phyloP scores from a whole-genome alignment of 805 yeast species.

The Saccharomycopsis lassenensis region DNA sequence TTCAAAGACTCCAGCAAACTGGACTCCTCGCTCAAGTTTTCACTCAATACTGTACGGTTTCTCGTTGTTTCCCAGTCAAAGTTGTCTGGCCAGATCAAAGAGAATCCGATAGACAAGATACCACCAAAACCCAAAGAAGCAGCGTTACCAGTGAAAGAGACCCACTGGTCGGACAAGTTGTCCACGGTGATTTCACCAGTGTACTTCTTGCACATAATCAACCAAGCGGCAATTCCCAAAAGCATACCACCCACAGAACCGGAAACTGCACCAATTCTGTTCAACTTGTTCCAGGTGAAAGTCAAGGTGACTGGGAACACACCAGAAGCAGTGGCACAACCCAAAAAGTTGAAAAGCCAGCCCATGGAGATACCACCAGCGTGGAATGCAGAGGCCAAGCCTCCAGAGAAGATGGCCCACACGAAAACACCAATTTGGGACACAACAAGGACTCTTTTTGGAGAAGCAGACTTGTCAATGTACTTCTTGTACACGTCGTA shows the following conservation, averaged over 20 bases:
- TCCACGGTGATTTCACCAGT: constrained; percentile 28
- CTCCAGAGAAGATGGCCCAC: constrained; percentile 30
- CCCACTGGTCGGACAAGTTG: constrained; percentile 28
- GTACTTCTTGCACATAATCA: constrained; percentile 27
- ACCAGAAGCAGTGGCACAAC: constrained; percentile 32
- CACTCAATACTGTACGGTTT: constrained; percentile 25
- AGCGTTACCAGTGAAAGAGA: constrained; percentile 32
- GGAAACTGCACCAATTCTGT: constrained; percentile 28
- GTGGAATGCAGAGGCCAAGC: constrained; percentile 30
- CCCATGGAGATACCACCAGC: constrained; percentile 27
- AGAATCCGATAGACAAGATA: constrained; percentile 24
- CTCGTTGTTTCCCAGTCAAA: constrained; percentile 29
- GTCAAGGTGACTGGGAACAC: constrained; percentile 31
- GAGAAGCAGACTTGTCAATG: constrained; percentile 32
- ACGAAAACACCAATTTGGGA: constrained; percentile 34
- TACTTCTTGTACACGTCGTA: constrained; percentile 38
- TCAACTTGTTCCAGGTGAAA: constrained; percentile 30
- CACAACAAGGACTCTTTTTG: constrained; percentile 30
- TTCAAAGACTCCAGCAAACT: constrained; percentile 3
- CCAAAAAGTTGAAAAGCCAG: constrained; percentile 31
- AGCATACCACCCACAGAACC: constrained; percentile 30
- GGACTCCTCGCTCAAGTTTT: constrained; percentile 6
- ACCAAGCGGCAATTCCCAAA: constrained; percentile 29
- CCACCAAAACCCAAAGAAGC: constrained; percentile 30
- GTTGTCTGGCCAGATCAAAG: constrained; percentile 30